Base-by-base conservation (phyloP, 306 rosid species). In the Dalbergia cultrata region DNA sequence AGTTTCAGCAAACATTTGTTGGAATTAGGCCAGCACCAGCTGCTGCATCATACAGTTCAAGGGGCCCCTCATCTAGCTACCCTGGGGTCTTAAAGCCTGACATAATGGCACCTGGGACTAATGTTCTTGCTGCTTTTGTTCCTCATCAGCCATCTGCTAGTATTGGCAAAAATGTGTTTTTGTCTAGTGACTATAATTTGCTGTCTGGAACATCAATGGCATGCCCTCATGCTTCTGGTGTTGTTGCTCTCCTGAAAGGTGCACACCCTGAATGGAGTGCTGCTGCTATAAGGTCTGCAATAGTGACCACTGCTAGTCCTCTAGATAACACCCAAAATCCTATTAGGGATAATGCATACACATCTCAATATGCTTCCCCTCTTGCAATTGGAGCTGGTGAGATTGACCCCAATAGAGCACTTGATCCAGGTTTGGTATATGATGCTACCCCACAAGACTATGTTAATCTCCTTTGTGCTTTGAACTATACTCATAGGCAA, bases 381-480 rank as follows among this genome's bases (percentile, higher is more conserved):
- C 65, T 86, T 2, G 84, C 84, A 7, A 86, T 90, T 22, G 94
- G 92, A 59, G 74, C 89, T 3, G 92, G 90, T 9, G 79, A 86
- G 35, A 78, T 88, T 19, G 86, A 86, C 34, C 89, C 92, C 2
- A 86, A 88, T 33, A 78, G 62, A 84, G 90, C 94, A 19, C 84
- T 84, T 50, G 86, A 83, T 34, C 91, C 91, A 3, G 90, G 90
- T 58, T 72, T 88, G 59, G 17, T 86, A 5, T 88, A 86, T 74
- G 89, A 90, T 76, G 90, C 85, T 17, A 76, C 90, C 5, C 81
- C 75, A 58, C 89, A 86, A 26, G 92, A 90, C 68, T 88, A 88
- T 81, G 88, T 85, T 35, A 74, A 86, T 67, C 80, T 88, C 39
- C 76, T 90, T 1, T 85, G 90, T 67, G 63, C 81, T 41, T 50